Evolutionary conservation across 176 grass and related monocot species (phyloP).

Genomic region (Hordeum marinum): DNA sequence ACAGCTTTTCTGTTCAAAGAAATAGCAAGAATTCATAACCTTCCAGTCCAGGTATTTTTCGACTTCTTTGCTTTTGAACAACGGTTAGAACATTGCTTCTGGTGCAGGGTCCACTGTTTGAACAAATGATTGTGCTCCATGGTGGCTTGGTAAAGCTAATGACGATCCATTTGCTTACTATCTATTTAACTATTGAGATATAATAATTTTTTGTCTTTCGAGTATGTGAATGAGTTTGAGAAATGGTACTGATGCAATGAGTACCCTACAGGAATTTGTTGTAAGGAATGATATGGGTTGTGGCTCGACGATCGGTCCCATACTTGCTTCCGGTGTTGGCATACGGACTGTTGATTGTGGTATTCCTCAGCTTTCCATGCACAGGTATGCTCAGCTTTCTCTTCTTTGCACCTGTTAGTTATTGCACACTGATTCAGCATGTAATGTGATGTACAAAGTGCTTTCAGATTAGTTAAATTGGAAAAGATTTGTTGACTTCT

Average conservation of each 20-base stretch:
- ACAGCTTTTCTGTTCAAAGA: slow-evolving; percentile 97
- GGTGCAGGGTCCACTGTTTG: not conserved
- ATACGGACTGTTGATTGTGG: slow-evolving; percentile 91
- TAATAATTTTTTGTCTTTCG: not conserved
- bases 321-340: slow-evolving; percentile 90
- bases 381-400: slow-evolving; percentile 54
- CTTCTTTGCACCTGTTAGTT: not conserved
- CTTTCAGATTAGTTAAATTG: not conserved
- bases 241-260: not conserved
- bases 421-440: not conserved
- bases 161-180: not conserved
- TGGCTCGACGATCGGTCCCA: slow-evolving; percentile 93
- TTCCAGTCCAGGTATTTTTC: slow-evolving; percentile 72
- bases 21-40: slow-evolving; percentile 72
- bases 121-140: not conserved
- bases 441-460: not conserved
- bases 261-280: slow-evolving; percentile 69
- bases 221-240: not conserved
- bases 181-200: not conserved
- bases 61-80: slow-evolving; percentile 8
- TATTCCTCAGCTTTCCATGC: slow-evolving; percentile 98
- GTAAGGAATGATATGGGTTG: slow-evolving; percentile 97
- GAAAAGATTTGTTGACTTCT: not conserved
- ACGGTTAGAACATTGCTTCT: not conserved
- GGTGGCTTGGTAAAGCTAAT: not conserved